Conservation (phyloP, 2,329 filamentous ascomycete species). For the Ascocoryne sarcoides region DNA sequence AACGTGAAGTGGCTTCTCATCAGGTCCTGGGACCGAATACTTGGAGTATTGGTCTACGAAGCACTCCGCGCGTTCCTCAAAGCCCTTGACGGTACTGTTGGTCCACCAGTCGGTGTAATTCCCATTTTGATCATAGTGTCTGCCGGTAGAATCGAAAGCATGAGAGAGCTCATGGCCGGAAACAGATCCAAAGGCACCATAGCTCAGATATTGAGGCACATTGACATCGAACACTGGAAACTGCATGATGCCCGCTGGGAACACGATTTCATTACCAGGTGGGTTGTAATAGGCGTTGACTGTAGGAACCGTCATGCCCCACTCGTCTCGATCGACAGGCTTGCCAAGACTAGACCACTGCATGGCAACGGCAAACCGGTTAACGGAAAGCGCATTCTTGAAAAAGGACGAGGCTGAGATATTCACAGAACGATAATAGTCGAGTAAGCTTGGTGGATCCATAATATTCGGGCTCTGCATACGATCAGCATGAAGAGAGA, state of each 20-base stretch:
- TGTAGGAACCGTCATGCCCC: slow-evolving; percentile 50
- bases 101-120: slow-evolving; percentile 63
- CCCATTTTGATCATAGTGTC: slow-evolving; percentile 55
- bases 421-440: slow-evolving; percentile 47
- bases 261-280: slow-evolving; percentile 56
- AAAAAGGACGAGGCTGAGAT: slow-evolving; percentile 46
- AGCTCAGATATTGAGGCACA: slow-evolving; percentile 56
- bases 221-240: slow-evolving; percentile 55
- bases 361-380: slow-evolving; percentile 37
- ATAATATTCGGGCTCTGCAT: slow-evolving; percentile 47
- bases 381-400: slow-evolving; percentile 44
- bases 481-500: slow-evolving; percentile 10
- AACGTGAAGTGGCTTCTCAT: slow-evolving; percentile 49
- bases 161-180: slow-evolving; percentile 63
- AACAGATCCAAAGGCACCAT: slow-evolving; percentile 60
- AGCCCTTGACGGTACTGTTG: slow-evolving; percentile 46
- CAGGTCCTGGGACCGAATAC: slow-evolving; percentile 47
- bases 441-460: slow-evolving; percentile 44
- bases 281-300: slow-evolving; percentile 62
- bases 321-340: slow-evolving; percentile 51
- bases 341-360: slow-evolving; percentile 51
- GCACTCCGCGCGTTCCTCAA: slow-evolving; percentile 51
- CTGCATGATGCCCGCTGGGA: slow-evolving; percentile 63
- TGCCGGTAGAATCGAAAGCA: slow-evolving; percentile 58
- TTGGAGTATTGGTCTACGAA: slow-evolving; percentile 60